phyloP scores from a whole-genome alignment of 2,329 filamentous ascomycete genomes.

The Ophiocordyceps unilateralis region DNA sequence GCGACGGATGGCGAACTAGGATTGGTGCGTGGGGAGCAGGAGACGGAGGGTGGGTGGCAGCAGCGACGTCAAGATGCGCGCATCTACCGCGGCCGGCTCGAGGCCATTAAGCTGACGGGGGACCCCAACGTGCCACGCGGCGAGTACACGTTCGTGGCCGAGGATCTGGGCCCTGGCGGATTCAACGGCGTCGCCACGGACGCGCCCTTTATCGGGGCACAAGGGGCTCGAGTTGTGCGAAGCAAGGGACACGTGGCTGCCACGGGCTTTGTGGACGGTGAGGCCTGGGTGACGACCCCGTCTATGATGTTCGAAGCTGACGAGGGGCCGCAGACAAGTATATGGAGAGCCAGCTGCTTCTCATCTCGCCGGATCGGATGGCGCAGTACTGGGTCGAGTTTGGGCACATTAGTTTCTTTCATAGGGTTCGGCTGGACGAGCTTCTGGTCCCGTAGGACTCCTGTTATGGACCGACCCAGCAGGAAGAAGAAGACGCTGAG shows the following conservation, averaged over 20 bases:
- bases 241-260: constrained; percentile 65
- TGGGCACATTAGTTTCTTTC: constrained; percentile 41
- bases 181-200: constrained; percentile 48
- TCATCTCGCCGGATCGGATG: constrained; percentile 59
- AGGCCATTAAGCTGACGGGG: constrained; percentile 82
- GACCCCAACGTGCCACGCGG: constrained; percentile 81
- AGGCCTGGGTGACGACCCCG: no score
- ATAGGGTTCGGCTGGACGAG: constrained; percentile 40
- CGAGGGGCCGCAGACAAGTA: constrained; percentile 41
- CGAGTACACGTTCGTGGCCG: constrained; percentile 63
- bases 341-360: constrained; percentile 57
- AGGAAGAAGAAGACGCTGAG: no score
- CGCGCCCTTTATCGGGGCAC: constrained; percentile 51
- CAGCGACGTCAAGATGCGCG: constrained; percentile 25
- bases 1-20: constrained; percentile 21
- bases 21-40: constrained; percentile 19
- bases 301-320: no score
- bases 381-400: constrained; percentile 67
- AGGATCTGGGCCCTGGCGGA: constrained; percentile 55
- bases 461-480: no score
- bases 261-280: constrained; percentile 54
- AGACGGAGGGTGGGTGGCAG: constrained; percentile 29
- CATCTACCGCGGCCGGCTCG: constrained; percentile 49
- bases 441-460: constrained; percentile 7
- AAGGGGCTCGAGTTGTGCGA: constrained; percentile 54